Evolutionary conservation across 768 basidiomycete genomes (phyloP).

Genomic region (Psilocybe cyanescens): DNA sequence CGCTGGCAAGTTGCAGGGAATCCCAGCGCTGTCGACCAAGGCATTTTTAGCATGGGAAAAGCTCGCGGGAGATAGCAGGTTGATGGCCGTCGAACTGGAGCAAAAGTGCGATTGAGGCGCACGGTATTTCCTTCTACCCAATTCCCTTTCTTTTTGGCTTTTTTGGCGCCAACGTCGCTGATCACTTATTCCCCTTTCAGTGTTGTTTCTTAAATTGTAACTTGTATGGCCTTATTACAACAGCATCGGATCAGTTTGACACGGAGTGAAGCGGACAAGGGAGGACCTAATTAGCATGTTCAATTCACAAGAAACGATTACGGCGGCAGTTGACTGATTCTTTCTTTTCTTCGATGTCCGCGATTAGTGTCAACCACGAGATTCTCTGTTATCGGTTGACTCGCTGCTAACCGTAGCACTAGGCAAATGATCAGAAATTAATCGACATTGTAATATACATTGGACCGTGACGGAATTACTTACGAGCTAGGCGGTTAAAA

Average conservation of each 20-base stretch:
- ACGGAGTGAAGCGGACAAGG: not conserved
- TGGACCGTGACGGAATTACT: no score
- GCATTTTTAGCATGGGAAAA: constrained; percentile 64
- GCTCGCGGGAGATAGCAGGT: constrained; percentile 20
- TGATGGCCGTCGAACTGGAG: not conserved
- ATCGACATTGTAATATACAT: no score
- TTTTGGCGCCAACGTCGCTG: not conserved
- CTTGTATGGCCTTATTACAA: not conserved
- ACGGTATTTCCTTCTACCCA: not conserved
- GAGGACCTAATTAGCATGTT: not conserved
- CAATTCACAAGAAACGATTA: not conserved
- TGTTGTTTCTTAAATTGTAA: not conserved
- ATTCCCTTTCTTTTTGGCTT: not conserved
- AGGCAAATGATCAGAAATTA: no score
- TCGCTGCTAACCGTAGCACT: no score
- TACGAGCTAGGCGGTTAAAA: no score
- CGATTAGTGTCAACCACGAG: constrained; percentile 1
- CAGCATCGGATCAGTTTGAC: not conserved
- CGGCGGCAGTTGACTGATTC: not conserved
- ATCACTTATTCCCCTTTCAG: not conserved
- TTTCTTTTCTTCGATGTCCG: not conserved
- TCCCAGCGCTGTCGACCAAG: constrained; percentile 41
- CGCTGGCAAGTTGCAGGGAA: constrained; percentile 48
- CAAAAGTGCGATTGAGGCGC: no score
- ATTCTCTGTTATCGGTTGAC: no score